Evolutionary conservation across 1,284 basidiomycete species (phyloP).

Genomic region (Inonotus obliquus): DNA sequence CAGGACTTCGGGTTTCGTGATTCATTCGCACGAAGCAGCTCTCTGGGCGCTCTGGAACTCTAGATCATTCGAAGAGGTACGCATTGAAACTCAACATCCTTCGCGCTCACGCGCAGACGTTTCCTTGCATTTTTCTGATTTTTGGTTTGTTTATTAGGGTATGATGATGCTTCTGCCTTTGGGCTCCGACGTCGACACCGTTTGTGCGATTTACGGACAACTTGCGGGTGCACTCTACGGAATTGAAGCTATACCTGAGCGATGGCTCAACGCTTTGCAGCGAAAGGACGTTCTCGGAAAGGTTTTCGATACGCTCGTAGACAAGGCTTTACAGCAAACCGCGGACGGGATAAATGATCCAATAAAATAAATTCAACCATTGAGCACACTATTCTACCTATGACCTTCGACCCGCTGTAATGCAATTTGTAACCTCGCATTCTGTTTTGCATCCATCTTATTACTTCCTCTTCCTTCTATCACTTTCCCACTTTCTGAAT

Average conservation of each 20-base stretch:
- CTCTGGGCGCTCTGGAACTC: constrained; percentile 15
- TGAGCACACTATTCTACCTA: background rate
- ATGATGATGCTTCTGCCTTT: constrained; percentile 15
- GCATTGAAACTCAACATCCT: background rate
- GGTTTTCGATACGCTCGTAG: constrained; percentile 11
- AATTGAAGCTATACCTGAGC: constrained; percentile 7
- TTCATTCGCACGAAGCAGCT: constrained; percentile 16
- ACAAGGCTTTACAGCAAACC: background rate
- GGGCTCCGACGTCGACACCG: constrained; percentile 12
- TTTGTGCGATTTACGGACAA: constrained; percentile 16
- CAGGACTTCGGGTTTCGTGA: constrained; percentile 13
- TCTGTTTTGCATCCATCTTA: background rate
- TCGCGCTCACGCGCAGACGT: background rate
- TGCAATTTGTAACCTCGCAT: background rate
- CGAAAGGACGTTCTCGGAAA: constrained; percentile 2
- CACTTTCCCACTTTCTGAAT: background rate
- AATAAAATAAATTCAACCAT: background rate
- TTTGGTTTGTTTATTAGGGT: constrained; percentile 2
- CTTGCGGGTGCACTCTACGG: constrained; percentile 13
- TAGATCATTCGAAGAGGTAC: constrained; percentile 12
- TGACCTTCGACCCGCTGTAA: background rate
- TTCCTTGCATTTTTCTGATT: background rate
- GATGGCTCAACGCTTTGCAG: constrained; percentile 7
- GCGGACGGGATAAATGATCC: background rate
- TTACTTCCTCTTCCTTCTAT: background rate